Percentiles rank a stretch among this genome's conserved stretches.
Evolutionary conservation across 345 rosid genomes (phyloP).

Genomic region (Erodium maritimum): DNA sequence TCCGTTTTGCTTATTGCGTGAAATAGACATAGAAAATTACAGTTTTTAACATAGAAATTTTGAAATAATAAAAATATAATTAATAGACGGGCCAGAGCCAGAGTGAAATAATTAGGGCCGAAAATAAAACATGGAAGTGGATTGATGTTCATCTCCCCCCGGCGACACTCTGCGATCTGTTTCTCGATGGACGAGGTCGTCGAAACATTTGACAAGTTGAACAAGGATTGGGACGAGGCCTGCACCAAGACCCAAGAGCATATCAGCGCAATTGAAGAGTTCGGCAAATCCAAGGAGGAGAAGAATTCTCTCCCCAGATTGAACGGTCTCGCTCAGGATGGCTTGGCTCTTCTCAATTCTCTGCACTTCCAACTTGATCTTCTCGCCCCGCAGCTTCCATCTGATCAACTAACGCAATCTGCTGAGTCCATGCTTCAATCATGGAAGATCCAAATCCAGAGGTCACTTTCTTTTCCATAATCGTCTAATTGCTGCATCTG

Average conservation of each 20-base stretch:
- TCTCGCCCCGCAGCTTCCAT: slow-evolving; percentile 72
- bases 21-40: too few relatives aligned
- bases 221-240: slow-evolving; percentile 81
- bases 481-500: too few relatives aligned
- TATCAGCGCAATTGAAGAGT: slow-evolving; percentile 47
- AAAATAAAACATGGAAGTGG: too few relatives aligned
- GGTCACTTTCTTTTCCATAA: slow-evolving; percentile 21
- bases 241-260: slow-evolving; percentile 37
- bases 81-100: too few relatives aligned
- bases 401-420: slow-evolving; percentile 41
- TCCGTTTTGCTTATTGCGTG: too few relatives aligned
- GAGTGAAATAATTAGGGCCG: too few relatives aligned
- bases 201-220: slow-evolving; percentile 69
- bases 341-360: slow-evolving; percentile 62
- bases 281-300: slow-evolving; percentile 40
- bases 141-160: too few relatives aligned
- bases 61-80: too few relatives aligned
- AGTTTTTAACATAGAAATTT: too few relatives aligned
- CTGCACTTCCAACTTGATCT: slow-evolving; percentile 73
- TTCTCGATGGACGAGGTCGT: slow-evolving; percentile 79
- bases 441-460: slow-evolving; percentile 51
- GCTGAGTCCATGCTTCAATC: slow-evolving; percentile 51
- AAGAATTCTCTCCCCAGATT: slow-evolving; percentile 63
- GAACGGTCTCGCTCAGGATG: slow-evolving; percentile 62
- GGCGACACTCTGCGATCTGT: too few relatives aligned